These are phyloP conservation scores for Fusarium musae DNA, from an alignment of 2,329 filamentous ascomycete genomes.

Conservation along the genomic window DNA sequence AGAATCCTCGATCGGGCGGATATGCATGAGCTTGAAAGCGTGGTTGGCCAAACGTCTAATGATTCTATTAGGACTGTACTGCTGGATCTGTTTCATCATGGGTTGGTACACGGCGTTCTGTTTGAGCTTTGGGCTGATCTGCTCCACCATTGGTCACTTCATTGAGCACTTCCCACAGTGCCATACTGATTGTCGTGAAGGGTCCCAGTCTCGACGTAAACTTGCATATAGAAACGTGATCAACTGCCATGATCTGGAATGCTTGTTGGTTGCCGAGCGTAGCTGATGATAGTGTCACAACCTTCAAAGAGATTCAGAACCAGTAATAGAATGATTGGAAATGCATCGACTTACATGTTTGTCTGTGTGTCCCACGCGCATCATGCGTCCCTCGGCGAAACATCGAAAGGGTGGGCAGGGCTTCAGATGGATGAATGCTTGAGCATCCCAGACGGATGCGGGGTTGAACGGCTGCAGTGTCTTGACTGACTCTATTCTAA, in stretches of 20 bases:
- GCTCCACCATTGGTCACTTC: rapidly evolving
- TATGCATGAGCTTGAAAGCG: neutral
- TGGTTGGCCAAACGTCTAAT: neutral
- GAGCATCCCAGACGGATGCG: too few relatives aligned
- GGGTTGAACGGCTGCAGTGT: too few relatives aligned
- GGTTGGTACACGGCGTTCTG: neutral
- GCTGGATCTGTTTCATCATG: neutral
- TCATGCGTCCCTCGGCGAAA: too few relatives aligned
- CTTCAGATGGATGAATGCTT: too few relatives aligned
- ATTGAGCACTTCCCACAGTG: rapidly evolving
- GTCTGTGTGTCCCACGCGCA: too few relatives aligned
- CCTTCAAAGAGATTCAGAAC: too few relatives aligned
- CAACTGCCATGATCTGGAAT: neutral
- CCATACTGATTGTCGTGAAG: rapidly evolving
- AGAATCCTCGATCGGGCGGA: neutral
- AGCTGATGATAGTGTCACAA: too few relatives aligned
- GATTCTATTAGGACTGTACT: neutral
- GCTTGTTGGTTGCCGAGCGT: too few relatives aligned
- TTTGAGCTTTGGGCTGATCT: rapidly evolving
- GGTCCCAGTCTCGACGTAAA: rapidly evolving
- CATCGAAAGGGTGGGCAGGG: too few relatives aligned
- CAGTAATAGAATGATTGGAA: too few relatives aligned
- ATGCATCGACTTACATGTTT: too few relatives aligned
- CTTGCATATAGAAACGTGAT: neutral
- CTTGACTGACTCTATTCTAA: too few relatives aligned